Conservation (phyloP, 352 stramenopile species). For the Globisporangium splendens region DNA sequence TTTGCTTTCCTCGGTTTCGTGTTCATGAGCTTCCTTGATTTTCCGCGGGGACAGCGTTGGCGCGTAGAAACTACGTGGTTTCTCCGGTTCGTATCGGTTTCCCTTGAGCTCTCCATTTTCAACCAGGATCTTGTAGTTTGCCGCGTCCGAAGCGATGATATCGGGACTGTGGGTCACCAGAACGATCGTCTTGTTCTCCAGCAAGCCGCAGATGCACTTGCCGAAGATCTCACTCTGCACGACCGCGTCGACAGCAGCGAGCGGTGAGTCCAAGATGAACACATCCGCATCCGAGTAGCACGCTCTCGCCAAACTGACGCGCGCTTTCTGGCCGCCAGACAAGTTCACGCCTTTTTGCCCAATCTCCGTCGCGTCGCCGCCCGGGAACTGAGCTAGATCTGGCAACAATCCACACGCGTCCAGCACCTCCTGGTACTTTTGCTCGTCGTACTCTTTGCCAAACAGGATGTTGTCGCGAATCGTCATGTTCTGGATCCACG, state of each 20-base stretch:
- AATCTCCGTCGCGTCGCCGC: conserved; percentile 92
- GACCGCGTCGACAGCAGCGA: conserved; percentile 92
- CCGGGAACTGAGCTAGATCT: conserved; percentile 82
- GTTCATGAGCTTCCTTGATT: conserved; percentile 1
- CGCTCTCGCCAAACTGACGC: conserved; percentile 60
- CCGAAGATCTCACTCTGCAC: conserved; percentile 92
- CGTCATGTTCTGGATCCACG: too few relatives aligned
- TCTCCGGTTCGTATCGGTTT: background rate
- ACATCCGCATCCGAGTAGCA: conserved; percentile 65
- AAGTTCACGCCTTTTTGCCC: conserved; percentile 95
- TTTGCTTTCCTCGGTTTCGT: conserved; percentile 3
- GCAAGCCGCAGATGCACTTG: conserved; percentile 41
- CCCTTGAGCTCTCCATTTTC: conserved; percentile 4
- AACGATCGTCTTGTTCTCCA: conserved; percentile 70
- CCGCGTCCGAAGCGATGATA: conserved; percentile 30
- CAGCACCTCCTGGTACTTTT: conserved; percentile 59
- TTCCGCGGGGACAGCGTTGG: conserved; percentile 1
- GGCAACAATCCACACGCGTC: conserved; percentile 75
- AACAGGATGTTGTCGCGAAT: conserved; percentile 96
- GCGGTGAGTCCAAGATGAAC: conserved; percentile 90
- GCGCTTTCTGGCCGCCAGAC: conserved; percentile 91
- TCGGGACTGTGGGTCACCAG: conserved; percentile 91
- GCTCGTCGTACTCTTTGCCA: conserved; percentile 49
- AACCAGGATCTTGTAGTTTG: conserved; percentile 21
- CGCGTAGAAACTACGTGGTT: conserved; percentile 6